Conservation (phyloP, 208 protist species). For the Angomonas ambiguus region DNA sequence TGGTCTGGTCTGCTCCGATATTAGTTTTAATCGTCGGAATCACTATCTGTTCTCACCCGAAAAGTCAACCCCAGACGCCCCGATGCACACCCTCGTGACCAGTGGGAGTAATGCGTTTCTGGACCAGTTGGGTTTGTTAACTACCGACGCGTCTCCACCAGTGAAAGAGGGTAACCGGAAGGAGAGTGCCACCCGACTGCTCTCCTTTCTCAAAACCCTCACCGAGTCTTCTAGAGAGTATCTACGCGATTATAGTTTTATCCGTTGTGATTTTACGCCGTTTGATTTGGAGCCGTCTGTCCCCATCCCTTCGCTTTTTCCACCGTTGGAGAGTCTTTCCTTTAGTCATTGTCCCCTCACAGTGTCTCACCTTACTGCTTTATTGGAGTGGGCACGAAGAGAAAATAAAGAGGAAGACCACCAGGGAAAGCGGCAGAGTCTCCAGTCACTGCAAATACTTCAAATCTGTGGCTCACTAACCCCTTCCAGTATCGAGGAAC, state of each 20-base stretch:
- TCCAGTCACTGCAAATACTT: slow-evolving; percentile 37
- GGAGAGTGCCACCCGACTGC: slow-evolving; percentile 32
- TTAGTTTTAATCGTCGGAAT: slow-evolving; percentile 20
- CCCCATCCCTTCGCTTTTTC: slow-evolving; percentile 16
- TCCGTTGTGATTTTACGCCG: slow-evolving; percentile 42
- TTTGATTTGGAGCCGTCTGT: slow-evolving; percentile 32
- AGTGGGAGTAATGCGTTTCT: neutral
- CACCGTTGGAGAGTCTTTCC: slow-evolving; percentile 25
- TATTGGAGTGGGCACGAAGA: slow-evolving; percentile 29
- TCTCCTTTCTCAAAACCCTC: slow-evolving; percentile 40
- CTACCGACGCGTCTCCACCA: neutral
- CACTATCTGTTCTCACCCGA: neutral
- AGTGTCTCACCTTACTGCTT: slow-evolving; percentile 43
- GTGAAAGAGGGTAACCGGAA: neutral
- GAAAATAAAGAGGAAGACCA: neutral
- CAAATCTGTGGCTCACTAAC: slow-evolving; percentile 69
- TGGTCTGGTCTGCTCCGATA: slow-evolving; percentile 45
- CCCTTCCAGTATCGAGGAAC: slow-evolving; percentile 26
- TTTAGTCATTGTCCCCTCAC: slow-evolving; percentile 64
- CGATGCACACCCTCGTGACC: neutral
- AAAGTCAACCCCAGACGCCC: neutral
- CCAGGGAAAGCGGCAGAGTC: neutral
- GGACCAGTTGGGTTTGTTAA: neutral
- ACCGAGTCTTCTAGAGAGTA: slow-evolving; percentile 9
- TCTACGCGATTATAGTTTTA: slow-evolving; percentile 34